phyloP scores from a whole-genome alignment of 2,329 filamentous ascomycete genomes.

The Xylaria multiplex region DNA sequence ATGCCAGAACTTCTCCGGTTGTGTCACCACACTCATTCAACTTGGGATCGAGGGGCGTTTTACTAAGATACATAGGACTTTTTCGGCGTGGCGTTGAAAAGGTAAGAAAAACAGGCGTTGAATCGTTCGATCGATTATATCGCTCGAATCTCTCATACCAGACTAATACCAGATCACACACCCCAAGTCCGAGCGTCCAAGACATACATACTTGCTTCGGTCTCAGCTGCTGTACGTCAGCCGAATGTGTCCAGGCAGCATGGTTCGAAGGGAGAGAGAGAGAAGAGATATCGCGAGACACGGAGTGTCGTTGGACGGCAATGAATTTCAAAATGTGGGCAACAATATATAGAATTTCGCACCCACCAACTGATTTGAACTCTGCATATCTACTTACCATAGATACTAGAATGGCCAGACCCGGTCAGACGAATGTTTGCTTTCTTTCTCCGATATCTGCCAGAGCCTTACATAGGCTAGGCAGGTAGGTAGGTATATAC shows the following conservation, averaged over 20 bases:
- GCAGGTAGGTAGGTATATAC: too few species aligned
- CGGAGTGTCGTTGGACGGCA: neutral
- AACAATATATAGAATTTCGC: neutral
- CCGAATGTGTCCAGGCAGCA: neutral
- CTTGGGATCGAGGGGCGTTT: neutral
- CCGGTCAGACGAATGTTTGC: neutral
- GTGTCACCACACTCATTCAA: neutral
- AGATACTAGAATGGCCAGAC: neutral
- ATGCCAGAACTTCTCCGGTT: neutral
- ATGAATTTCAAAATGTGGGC: too few species aligned
- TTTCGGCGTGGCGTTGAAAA: neutral
- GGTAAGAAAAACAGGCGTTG: neutral
- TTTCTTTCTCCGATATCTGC: neutral
- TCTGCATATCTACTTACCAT: neutral
- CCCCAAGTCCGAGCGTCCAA: neutral
- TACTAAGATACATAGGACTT: neutral
- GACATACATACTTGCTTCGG: neutral
- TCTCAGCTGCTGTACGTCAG: neutral
- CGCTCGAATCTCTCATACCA: neutral
- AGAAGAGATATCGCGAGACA: too few species aligned
- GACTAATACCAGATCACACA: neutral
- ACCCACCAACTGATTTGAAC: too few species aligned
- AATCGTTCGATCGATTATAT: neutral
- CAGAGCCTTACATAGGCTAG: too few species aligned
- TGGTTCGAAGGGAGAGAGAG: too few species aligned